Conservation (phyloP, 495 filamentous ascomycete genomes). For the Elaphomyces granulatus region DNA sequence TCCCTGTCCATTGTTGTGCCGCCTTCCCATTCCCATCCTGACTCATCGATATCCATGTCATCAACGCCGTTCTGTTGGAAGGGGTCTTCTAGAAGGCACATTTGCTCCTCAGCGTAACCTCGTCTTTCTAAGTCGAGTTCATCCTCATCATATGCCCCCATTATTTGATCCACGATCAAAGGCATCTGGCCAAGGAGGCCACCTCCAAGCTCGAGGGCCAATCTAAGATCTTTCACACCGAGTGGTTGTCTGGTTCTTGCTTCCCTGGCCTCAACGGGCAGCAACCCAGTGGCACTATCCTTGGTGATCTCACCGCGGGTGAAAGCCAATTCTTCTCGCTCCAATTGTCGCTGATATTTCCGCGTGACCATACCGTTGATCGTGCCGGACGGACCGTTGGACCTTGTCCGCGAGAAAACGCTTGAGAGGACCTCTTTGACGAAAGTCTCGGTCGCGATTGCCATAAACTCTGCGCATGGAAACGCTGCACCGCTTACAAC, state of each 20-base stretch:
- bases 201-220: constrained; percentile 61
- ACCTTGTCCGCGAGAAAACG: constrained; percentile 62
- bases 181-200: constrained; percentile 65
- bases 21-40: constrained; percentile 60
- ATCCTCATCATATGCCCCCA: constrained; percentile 59
- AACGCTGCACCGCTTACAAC: constrained; percentile 56
- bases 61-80: constrained; percentile 25
- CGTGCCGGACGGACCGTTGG: constrained; percentile 60
- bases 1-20: constrained; percentile 43
- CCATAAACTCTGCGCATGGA: constrained; percentile 72
- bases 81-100: constrained; percentile 9
- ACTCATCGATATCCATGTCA: constrained; percentile 50
- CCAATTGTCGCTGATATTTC: constrained; percentile 57
- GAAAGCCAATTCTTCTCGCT: constrained; percentile 54
- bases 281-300: constrained; percentile 44
- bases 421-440: constrained; percentile 76
- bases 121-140: constrained; percentile 54
- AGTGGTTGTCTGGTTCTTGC: constrained; percentile 51
- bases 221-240: constrained; percentile 61
- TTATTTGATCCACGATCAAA: constrained; percentile 52
- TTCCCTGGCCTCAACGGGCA: constrained; percentile 62
- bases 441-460: constrained; percentile 78
- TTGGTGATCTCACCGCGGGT: constrained; percentile 56
- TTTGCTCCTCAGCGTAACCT: constrained; percentile 20
- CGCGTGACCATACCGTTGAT: constrained; percentile 63